Base-by-base conservation (phyloP, 805 yeast genomes). In the Starmerella scarabaei region DNA sequence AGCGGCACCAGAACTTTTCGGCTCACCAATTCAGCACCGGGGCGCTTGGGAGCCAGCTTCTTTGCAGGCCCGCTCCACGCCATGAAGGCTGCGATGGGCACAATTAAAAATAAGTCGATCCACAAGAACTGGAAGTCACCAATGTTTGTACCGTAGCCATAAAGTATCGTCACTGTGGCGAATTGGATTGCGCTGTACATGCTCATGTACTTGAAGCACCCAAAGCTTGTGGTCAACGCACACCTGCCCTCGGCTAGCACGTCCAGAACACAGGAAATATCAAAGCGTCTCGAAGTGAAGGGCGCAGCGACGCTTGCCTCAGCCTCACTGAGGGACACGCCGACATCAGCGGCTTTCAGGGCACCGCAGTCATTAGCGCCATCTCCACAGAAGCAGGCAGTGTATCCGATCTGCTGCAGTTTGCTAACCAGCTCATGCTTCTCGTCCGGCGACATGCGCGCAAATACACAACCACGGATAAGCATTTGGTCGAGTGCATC, bases 281-380 rank as follows among this genome's bases (percentile, higher is more conserved):
- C 94, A 61, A 93, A 91, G 1, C 72, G 59, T 31, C 93, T 70
- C 1, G 94, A 83, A 0, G 99, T 91, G 58, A 91, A 91, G 3
- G 99, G 98, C 0, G 98, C 98, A 0, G 98, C 98, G 15, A 91
- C 96, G 3, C 94, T 81, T 0, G 98, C 98, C 57, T 91, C 99
- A 0, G 97, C 98, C 58, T 91, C 98, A 21, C 94, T 82, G 35
- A 91, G 63, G 0, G 97, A 88, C 16, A 91, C 75, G 15, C 99
- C 99, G 37, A 93, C 94, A 62, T 91, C 94, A 0, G 98, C 97
- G 12, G 95, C 94, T 54, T 88, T 91, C 42, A 91, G 66, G 0
- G 99, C 99, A 50, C 98, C 98, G 62, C 97, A 91, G 57, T 91
- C 99, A 60, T 91, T 91, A 5, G 99, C 99, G 49, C 99, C 99